phyloP scores from a whole-genome alignment of 176 grass and related monocot genomes.

The Avena atlantica region DNA sequence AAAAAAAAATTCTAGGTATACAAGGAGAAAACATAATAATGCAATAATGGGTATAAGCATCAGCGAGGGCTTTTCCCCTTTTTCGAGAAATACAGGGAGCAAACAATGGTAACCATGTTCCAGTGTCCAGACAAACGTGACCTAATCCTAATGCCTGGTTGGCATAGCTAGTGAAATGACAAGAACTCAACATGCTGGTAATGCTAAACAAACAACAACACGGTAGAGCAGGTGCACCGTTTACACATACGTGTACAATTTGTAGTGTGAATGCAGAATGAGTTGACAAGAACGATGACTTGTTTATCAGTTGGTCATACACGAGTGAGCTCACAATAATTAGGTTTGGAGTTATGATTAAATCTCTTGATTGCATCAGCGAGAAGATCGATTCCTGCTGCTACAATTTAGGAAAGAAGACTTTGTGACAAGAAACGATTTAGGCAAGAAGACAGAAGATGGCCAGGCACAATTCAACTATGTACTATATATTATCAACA shows the following conservation, averaged over 20 bases:
- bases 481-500: neutral
- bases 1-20: too few relatives aligned
- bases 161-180: neutral
- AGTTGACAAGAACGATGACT: neutral
- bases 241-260: neutral
- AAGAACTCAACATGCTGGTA: neutral
- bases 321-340: constrained; percentile 9
- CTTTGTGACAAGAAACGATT: neutral
- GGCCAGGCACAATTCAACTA: neutral
- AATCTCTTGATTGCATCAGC: constrained; percentile 4
- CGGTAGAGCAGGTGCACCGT: neutral
- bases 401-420: constrained; percentile 13
- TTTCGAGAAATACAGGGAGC: neutral
- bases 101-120: neutral
- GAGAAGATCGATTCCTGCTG: neutral
- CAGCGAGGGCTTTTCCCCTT: too few relatives aligned
- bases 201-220: constrained; percentile 11
- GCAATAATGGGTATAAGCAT: too few relatives aligned
- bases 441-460: neutral
- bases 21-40: too few relatives aligned
- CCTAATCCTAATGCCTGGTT: neutral
- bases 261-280: constrained; percentile 10
- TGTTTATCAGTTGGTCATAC: neutral
- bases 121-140: neutral
- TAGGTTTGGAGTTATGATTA: constrained; percentile 13